Evolutionary conservation across 176 grass and related monocot genomes (phyloP).

Genomic region (Juncus inflexus): DNA sequence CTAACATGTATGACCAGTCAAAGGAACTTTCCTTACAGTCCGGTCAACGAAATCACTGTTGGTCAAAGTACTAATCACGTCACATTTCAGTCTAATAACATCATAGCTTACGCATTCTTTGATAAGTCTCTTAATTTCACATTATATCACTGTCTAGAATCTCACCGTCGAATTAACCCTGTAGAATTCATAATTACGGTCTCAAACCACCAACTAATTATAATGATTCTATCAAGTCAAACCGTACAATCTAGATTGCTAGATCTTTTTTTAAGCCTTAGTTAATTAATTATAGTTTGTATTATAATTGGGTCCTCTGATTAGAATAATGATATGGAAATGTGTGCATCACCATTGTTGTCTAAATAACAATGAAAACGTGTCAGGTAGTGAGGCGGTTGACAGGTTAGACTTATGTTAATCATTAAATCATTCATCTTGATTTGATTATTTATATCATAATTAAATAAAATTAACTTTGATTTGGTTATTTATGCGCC

Average conservation of each 20-base stretch:
- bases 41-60: conserved; percentile 27
- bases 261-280: neutral
- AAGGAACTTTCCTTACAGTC: neutral
- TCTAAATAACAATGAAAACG: conserved; percentile 15
- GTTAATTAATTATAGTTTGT: neutral
- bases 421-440: neutral
- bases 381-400: conserved; percentile 10
- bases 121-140: neutral
- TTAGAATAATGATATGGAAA: neutral
- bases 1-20: conserved; percentile 22
- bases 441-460: neutral
- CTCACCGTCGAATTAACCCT: neutral
- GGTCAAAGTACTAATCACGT: conserved; percentile 21
- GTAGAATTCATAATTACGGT: too few relatives aligned
- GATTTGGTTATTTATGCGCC: too few relatives aligned
- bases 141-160: neutral
- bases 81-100: conserved; percentile 18
- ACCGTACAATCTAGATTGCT: neutral
- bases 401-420: conserved; percentile 20
- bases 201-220: too few relatives aligned
- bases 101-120: conserved; percentile 34
- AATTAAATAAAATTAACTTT: too few relatives aligned
- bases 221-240: neutral
- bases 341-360: neutral
- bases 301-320: neutral